Evolutionary conservation across 1,139 yeast genomes (phyloP).

Genomic region (Lodderomyces orthopsilosis): DNA sequence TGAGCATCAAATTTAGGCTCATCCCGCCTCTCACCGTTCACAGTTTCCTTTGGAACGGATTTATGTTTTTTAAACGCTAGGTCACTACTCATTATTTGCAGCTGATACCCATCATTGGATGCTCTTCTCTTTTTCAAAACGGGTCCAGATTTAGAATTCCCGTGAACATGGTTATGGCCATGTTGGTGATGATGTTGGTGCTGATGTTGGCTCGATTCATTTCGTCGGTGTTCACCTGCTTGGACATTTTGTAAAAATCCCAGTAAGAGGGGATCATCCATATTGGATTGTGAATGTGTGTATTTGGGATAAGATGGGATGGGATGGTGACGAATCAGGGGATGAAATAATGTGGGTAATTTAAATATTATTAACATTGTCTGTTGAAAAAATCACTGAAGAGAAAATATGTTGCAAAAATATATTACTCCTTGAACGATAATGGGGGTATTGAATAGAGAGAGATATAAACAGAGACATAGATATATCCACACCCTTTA

Average conservation of each 20-base stretch:
- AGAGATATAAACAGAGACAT: no score
- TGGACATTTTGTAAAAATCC: background rate
- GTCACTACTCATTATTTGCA: background rate
- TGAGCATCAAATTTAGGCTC: constrained; percentile 13
- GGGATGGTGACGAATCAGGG: no score
- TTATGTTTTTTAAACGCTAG: background rate
- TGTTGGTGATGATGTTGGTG: background rate
- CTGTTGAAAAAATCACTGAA: no score
- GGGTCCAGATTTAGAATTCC: background rate
- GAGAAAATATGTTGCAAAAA: no score
- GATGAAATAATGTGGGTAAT: no score
- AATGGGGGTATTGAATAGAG: no score
- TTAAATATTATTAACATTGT: no score
- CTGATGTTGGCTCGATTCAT: background rate
- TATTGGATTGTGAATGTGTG: background rate
- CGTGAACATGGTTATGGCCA: background rate
- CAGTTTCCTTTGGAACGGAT: background rate
- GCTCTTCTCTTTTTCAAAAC: background rate
- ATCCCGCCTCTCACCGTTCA: background rate
- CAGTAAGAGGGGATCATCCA: background rate
- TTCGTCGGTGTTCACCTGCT: background rate
- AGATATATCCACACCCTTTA: no score
- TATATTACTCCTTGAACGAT: no score
- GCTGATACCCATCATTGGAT: background rate
- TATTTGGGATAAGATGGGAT: no score